Percentiles rank a stretch among this genome's conserved stretches.
Evolutionary conservation across 768 basidiomycete genomes (phyloP).

Genomic region (Rhodotorula paludigena): DNA sequence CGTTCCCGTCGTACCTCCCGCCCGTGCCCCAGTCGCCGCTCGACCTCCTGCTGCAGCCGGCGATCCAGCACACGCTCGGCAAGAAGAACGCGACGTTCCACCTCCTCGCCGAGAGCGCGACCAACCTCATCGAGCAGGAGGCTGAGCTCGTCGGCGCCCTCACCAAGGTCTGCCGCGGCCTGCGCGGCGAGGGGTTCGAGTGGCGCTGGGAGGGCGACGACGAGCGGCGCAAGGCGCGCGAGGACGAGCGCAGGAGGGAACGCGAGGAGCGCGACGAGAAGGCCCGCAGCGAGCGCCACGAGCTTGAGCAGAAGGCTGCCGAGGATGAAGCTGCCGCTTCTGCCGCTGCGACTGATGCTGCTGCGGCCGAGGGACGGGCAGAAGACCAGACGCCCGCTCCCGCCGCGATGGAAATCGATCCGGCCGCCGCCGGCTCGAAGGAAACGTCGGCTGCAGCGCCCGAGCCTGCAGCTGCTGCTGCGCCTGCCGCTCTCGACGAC

Average conservation of each 20-base stretch:
- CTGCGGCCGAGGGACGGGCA: background rate
- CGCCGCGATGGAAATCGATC: background rate
- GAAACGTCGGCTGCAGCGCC: background rate
- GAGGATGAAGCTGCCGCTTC: background rate
- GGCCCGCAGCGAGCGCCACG: background rate
- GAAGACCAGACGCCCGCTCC: background rate
- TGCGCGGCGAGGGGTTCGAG: slow-evolving; percentile 41
- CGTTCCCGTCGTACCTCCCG: slow-evolving; percentile 33
- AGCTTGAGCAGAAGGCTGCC: background rate
- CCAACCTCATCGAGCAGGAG: slow-evolving; percentile 42
- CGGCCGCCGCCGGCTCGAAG: background rate
- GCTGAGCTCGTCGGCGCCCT: slow-evolving; percentile 31
- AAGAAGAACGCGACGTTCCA: slow-evolving; percentile 33
- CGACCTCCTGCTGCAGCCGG: slow-evolving; percentile 38
- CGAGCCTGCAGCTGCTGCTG: background rate
- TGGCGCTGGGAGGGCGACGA: slow-evolving; percentile 39
- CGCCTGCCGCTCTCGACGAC: background rate
- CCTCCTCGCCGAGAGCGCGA: slow-evolving; percentile 33
- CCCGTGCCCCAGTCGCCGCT: slow-evolving; percentile 39
- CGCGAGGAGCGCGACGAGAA: no score
- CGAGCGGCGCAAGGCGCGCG: background rate
- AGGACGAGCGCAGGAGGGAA: slow-evolving; percentile 1
- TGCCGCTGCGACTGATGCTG: background rate
- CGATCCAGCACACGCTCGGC: slow-evolving; percentile 33
- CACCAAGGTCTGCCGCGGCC: slow-evolving; percentile 27